Evolutionary conservation across 495 filamentous ascomycete genomes (phyloP), one percentile per base, ranked within the genome.

Genomic region (Aspergillus cristatus): DNA sequence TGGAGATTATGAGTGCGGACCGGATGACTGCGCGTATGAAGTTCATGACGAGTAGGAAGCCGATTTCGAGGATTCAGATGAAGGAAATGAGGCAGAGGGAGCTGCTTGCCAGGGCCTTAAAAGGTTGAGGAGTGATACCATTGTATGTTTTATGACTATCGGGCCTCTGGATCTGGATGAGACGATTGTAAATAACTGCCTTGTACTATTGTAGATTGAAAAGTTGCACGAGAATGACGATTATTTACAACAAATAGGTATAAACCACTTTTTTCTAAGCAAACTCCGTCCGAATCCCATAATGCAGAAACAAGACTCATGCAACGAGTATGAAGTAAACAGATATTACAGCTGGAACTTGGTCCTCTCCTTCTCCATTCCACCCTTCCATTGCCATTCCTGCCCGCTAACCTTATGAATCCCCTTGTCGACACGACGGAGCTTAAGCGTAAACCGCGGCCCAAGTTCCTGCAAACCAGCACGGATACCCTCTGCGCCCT

Each of bases 381-480:
- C 73, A 3, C 81, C 81, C 65, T 91, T 86, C 90, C 90, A 97
- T 54, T 91, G 75, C 89, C 91, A 97, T 53, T 90, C 84, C 54
- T 87, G 85, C 18, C 86, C 87, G 57, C 76, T 81, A 14, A 71
- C 75, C 41, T 79, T 67, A 42, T 89, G 86, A 31, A 98, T 79
- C 1, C 86, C 87, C 67, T 84, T 88, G 55, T 97, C 89, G 15
- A 97, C 80, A 53, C 91, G 76, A 37, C 93, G 76, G 42, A 98
- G 63, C 67, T 94, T 94, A 50, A 94, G 47, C 1, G 88, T 94
- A 53, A 93, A 84, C 22, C 84, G 62, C 1, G 88, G 88, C 0
- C 87, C 87, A 16, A 94, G 57, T 53, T 94, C 87, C 57, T 93
- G 88, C 43, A 94, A 50, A 24, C 90, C 88, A 16, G 84, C 79